These are phyloP conservation scores for Pisolithus microcarpus DNA, from an alignment of 768 basidiomycete species.

Conservation along the genomic window DNA sequence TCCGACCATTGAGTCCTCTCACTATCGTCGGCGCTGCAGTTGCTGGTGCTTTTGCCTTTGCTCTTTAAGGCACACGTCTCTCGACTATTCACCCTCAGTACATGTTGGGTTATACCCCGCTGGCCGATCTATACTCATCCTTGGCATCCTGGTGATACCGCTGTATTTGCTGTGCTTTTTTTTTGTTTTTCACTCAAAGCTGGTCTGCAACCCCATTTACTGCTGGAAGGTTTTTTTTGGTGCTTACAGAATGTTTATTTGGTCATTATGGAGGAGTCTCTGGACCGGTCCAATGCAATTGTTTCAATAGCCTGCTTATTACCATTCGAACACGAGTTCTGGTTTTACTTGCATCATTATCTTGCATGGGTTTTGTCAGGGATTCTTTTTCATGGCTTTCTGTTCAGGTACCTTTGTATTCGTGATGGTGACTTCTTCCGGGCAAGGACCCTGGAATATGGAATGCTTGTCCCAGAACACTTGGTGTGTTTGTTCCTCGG, in stretches of 20 bases:
- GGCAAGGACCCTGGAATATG: no score
- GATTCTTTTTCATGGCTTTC: neutral
- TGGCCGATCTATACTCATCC: constrained; percentile 24
- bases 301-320: constrained; percentile 1
- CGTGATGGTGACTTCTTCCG: no score
- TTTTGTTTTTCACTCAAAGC: constrained; percentile 5
- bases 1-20: constrained; percentile 14
- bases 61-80: constrained; percentile 13
- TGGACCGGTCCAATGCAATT: neutral
- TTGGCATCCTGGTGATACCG: constrained; percentile 20
- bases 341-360: constrained; percentile 1
- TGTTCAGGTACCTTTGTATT: no score
- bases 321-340: constrained; percentile 5
- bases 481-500: no score
- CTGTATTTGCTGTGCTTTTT: neutral
- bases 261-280: neutral
- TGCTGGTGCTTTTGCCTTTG: constrained; percentile 17
- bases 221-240: neutral
- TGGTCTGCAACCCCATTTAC: neutral
- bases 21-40: constrained; percentile 17
- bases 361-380: constrained; percentile 3
- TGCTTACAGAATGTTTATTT: neutral
- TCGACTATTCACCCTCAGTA: constrained; percentile 32
- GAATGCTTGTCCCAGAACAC: no score
- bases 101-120: constrained; percentile 31